Evolutionary conservation across 2,329 filamentous ascomycete species (phyloP).

Genomic region (Diaporthe humulicola): DNA sequence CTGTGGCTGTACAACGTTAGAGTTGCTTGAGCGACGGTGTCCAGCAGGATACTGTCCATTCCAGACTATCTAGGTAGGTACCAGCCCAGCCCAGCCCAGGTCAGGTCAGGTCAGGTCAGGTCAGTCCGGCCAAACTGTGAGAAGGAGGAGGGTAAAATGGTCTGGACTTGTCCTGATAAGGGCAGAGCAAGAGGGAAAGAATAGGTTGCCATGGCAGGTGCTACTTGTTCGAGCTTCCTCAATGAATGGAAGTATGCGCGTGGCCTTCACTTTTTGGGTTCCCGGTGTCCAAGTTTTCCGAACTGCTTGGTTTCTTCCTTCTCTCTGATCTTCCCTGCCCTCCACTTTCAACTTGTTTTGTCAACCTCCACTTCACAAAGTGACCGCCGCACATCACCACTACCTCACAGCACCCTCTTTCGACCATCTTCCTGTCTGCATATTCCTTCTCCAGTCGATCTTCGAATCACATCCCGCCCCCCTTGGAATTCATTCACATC

Average conservation of each 20-base stretch:
- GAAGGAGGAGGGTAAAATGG: neutral
- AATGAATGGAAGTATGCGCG: neutral
- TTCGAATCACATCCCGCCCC: too few species aligned
- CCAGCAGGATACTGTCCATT: neutral
- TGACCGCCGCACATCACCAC: neutral
- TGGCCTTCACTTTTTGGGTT: neutral
- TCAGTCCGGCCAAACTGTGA: neutral
- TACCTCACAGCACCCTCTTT: neutral
- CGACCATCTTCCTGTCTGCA: neutral
- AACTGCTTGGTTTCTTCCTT: neutral
- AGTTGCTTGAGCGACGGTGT: neutral
- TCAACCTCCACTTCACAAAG: neutral
- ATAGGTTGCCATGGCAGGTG: neutral
- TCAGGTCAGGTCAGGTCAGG: too few species aligned
- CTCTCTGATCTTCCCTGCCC: neutral
- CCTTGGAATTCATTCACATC: neutral
- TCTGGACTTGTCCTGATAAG: neutral
- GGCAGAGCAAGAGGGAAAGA: neutral
- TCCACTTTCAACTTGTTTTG: neutral
- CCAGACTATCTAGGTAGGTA: neutral
- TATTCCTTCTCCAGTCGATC: neutral
- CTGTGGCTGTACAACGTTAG: neutral
- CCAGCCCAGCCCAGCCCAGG: too few species aligned
- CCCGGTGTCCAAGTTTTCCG: neutral
- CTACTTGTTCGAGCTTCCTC: neutral